Evolutionary conservation across 352 stramenopile species (phyloP).

Genomic region (Plasmopara muralis): DNA sequence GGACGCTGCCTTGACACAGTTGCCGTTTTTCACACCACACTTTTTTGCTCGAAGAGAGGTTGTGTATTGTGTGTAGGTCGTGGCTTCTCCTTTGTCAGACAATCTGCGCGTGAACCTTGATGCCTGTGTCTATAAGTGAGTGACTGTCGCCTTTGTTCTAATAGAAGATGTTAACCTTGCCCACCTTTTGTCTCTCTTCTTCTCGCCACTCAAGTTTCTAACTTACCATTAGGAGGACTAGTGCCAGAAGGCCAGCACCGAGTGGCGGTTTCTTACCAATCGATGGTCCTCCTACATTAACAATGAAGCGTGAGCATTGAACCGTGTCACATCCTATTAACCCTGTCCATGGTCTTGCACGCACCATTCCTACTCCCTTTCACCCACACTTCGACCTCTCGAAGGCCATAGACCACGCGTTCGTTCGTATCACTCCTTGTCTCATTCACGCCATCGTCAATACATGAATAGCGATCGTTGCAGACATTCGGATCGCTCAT

Average conservation of each 20-base stretch:
- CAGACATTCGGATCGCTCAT: slow-evolving; percentile 50
- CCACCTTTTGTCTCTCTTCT: slow-evolving; percentile 9
- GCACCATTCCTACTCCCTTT: slow-evolving; percentile 43
- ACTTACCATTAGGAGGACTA: neutral
- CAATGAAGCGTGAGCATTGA: neutral
- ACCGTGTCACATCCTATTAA: neutral
- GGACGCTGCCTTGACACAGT: slow-evolving; percentile 17
- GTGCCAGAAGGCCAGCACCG: neutral
- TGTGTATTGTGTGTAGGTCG: slow-evolving; percentile 22
- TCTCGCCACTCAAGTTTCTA: neutral
- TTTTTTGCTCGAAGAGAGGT: slow-evolving; percentile 20
- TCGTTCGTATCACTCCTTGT: slow-evolving; percentile 34
- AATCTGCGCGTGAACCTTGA: slow-evolving; percentile 11
- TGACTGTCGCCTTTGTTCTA: slow-evolving; percentile 34
- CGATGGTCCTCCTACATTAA: neutral
- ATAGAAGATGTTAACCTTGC: slow-evolving; percentile 28
- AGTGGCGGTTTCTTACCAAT: neutral
- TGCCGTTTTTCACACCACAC: slow-evolving; percentile 15
- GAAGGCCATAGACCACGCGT: slow-evolving; percentile 70
- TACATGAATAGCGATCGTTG: slow-evolving; percentile 32
- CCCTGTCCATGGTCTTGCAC: neutral
- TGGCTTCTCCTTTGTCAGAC: slow-evolving; percentile 17
- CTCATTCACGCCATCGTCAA: slow-evolving; percentile 18
- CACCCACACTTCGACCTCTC: slow-evolving; percentile 71
- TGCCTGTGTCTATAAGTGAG: slow-evolving; percentile 22